Conservation (phyloP, 805 yeast species). For the Candida boleticola region DNA sequence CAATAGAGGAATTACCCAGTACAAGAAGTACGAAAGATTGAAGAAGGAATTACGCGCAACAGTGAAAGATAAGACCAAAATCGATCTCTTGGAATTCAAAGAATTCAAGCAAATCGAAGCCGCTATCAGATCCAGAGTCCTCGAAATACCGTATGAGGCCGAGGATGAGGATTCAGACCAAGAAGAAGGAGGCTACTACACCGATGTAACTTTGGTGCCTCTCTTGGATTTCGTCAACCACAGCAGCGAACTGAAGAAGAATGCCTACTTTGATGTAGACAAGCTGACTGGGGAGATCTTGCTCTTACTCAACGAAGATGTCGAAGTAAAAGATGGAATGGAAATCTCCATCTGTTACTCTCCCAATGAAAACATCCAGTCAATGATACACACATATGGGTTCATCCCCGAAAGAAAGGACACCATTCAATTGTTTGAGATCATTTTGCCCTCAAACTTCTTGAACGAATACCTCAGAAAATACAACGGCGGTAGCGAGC, state of each 20-base stretch:
- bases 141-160: slow-evolving; percentile 58
- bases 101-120: slow-evolving; percentile 29
- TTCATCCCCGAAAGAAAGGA: slow-evolving; percentile 22
- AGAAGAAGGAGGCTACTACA: slow-evolving; percentile 50
- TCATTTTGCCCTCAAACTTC: slow-evolving; percentile 4
- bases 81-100: slow-evolving; percentile 15
- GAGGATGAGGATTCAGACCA: slow-evolving; percentile 43
- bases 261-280: slow-evolving; percentile 61
- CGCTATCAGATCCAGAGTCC: slow-evolving; percentile 56
- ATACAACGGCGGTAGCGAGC: slow-evolving; percentile 10
- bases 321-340: slow-evolving; percentile 6
- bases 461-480: slow-evolving; percentile 10
- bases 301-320: slow-evolving; percentile 54
- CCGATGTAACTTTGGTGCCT: slow-evolving; percentile 60
- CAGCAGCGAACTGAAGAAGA: slow-evolving; percentile 32
- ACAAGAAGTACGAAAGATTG: background rate
- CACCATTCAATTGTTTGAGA: slow-evolving; percentile 14
- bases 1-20: slow-evolving; percentile 3
- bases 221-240: slow-evolving; percentile 70
- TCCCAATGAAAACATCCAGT: slow-evolving; percentile 19
- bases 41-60: background rate
- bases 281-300: slow-evolving; percentile 40
- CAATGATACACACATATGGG: slow-evolving; percentile 30
- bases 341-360: slow-evolving; percentile 27
- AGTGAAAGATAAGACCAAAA: slow-evolving; percentile 11